Evolutionary conservation across 129 eudicot species (phyloP), one percentile per base, ranked within the genome.

Genomic region (Smallanthus sonchifolius): DNA sequence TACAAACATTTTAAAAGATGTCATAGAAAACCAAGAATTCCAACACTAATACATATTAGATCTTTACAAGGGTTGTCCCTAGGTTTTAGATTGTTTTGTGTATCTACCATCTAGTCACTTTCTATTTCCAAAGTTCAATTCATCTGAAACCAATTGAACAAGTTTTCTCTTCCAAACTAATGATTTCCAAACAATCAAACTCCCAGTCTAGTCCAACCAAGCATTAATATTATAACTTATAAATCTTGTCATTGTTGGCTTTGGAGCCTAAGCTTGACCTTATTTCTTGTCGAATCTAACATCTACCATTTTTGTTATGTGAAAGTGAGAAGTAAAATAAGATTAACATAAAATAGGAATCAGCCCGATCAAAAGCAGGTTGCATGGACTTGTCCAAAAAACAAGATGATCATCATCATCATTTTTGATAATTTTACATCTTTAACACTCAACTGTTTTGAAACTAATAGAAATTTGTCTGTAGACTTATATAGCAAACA

Each of bases 281-380:
- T 30, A 17, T 42, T 36, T 40, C 54, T 43, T n/a, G 1, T 43
- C 1, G 37, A 60, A 45, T 34, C 38, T 10, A n/a, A 47, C 32
- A 61, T 74, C 20, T 35, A 32, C 70, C 19, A 28, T 34, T 30
- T 73, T 43, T 11, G 4, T 62, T 54, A 39, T 54, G 65, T 5
- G 48, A 62, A 49, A 45, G 61, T 17, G 48, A 42, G 17, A 52
- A 9, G 14, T 68, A 5, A 40, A 42, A 6, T 2, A 64, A 36
- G 65, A 60, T 32, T 11, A 36, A 43, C 35, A 17, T 32, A 45
- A 44, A 60, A 17, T 7, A 59, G 9, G 15, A 74, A 75, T 47
- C 14, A 6, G 24, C 45, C 56, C 60, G 17, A 75, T 65, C 79
- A 65, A 42, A 19, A 55, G 76, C 61, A 75, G 24, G 48, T 24